Evolutionary conservation across 768 basidiomycete genomes (phyloP).

Genomic region (Termitomyces sp.): DNA sequence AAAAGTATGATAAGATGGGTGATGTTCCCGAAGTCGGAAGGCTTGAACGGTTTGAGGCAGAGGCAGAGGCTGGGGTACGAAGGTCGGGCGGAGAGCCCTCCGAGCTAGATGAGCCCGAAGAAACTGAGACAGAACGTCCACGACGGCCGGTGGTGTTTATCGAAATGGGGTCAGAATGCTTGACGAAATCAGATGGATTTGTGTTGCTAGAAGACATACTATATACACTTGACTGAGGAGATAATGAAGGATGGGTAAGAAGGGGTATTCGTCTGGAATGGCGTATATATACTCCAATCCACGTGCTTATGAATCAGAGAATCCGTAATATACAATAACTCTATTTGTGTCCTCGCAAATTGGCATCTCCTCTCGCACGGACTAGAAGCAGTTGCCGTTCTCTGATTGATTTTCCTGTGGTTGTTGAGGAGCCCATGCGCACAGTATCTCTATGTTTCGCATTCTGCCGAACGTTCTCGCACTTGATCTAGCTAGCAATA

Average conservation of each 20-base stretch:
- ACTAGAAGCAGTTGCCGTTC: neutral
- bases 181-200: slow-evolving; percentile 20
- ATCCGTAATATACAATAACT: slow-evolving; percentile 3
- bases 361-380: neutral
- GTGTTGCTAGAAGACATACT: slow-evolving; percentile 22
- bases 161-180: slow-evolving; percentile 63
- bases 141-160: slow-evolving; percentile 40
- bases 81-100: slow-evolving; percentile 47
- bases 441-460: neutral
- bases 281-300: slow-evolving; percentile 19
- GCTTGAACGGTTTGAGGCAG: slow-evolving; percentile 35
- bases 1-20: slow-evolving; percentile 66
- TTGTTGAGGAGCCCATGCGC: neutral
- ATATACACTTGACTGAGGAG: slow-evolving; percentile 14
- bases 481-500: neutral
- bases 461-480: neutral
- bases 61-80: slow-evolving; percentile 45
- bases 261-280: slow-evolving; percentile 6
- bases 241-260: slow-evolving; percentile 10
- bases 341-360: neutral
- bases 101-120: slow-evolving; percentile 53
- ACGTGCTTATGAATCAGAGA: slow-evolving; percentile 10
- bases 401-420: neutral
- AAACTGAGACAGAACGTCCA: slow-evolving; percentile 56
- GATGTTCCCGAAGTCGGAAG: slow-evolving; percentile 55